These are phyloP conservation scores for Fraxinus excelsior DNA, from an alignment of 257 asterid genomes.

Conservation along the genomic window DNA sequence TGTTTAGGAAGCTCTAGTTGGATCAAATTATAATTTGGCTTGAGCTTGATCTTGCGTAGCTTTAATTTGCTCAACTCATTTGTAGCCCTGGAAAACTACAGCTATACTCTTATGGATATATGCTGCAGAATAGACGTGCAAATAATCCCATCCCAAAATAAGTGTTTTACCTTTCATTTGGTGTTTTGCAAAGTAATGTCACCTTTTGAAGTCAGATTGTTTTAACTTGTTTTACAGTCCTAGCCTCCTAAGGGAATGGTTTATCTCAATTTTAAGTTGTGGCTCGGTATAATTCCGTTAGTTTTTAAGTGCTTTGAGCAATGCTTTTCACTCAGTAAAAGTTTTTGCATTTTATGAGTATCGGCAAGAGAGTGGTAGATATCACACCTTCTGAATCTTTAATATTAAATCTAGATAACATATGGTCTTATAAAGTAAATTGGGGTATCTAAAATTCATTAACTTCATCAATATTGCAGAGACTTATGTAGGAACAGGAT, in stretches of 20 bases:
- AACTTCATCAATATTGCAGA: not conserved
- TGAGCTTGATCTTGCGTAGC: not conserved
- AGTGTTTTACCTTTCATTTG: not conserved
- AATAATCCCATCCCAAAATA: not conserved
- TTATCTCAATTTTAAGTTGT: not conserved
- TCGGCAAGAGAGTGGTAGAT: not conserved
- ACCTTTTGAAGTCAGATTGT: not conserved
- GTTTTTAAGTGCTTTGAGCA: not conserved
- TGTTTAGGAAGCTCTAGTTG: not conserved
- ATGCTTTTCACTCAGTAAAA: not conserved
- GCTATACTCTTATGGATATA: not conserved
- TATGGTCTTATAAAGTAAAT: not conserved
- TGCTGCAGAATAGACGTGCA: not conserved
- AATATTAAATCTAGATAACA: not conserved
- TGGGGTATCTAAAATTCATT: not conserved
- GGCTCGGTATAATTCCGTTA: not conserved
- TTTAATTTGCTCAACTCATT: not conserved
- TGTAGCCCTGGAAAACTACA: not conserved
- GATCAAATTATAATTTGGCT: not conserved
- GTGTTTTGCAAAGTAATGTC: not conserved
- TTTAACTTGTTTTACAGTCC: not conserved
- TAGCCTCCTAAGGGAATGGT: not conserved
- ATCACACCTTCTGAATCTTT: not conserved
- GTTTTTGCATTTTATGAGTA: not conserved
- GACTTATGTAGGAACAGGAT: not conserved